phyloP scores from a whole-genome alignment of 345 rosid genomes.

The Geranium brycei region DNA sequence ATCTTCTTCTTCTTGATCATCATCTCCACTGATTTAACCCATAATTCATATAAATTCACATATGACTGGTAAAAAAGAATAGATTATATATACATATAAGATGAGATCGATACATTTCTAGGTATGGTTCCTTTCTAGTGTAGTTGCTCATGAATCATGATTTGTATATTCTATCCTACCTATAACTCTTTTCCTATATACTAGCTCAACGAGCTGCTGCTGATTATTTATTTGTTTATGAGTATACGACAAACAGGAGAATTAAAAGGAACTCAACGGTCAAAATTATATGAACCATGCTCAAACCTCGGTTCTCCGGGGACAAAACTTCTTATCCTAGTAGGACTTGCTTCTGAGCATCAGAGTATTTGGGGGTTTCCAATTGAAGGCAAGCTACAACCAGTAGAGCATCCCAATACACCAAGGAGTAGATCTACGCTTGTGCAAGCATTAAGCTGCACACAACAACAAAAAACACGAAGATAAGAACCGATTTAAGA shows the following conservation, averaged over 20 bases:
- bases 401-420: slow-evolving; percentile 88
- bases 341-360: slow-evolving; percentile 21
- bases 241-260: slow-evolving; percentile 21
- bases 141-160: too few relatives aligned
- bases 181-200: slow-evolving; percentile 35
- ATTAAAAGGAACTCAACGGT: slow-evolving; percentile 3
- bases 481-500: neutral
- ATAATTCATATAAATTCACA: too few relatives aligned
- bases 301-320: slow-evolving; percentile 12
- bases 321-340: slow-evolving; percentile 51
- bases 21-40: too few relatives aligned
- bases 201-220: slow-evolving; percentile 22
- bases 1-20: too few relatives aligned
- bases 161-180: slow-evolving; percentile 4
- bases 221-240: slow-evolving; percentile 15
- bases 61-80: too few relatives aligned
- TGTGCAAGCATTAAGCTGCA: slow-evolving; percentile 62
- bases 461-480: neutral
- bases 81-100: too few relatives aligned
- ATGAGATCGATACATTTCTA: too few relatives aligned
- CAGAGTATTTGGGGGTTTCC: slow-evolving; percentile 38
- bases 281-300: slow-evolving; percentile 9
- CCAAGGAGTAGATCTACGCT: slow-evolving; percentile 70
- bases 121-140: too few relatives aligned
- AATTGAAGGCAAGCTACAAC: slow-evolving; percentile 80